These are phyloP conservation scores for Picea mariana DNA, from an alignment of 83 land plant genomes.

Conservation along the genomic window DNA sequence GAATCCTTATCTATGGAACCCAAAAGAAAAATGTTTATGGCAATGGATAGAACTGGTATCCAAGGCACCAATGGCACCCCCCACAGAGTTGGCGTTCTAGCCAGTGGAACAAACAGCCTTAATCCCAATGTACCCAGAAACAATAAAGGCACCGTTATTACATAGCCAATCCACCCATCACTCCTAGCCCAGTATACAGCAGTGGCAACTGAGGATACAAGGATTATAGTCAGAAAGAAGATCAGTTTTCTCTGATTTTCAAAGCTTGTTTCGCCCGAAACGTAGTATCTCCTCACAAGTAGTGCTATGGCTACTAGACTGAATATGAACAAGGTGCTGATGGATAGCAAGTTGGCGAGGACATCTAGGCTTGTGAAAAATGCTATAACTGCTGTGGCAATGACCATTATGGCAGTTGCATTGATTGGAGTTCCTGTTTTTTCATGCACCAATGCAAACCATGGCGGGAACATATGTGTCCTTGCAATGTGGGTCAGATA, in stretches of 20 bases:
- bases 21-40: constrained; percentile 81
- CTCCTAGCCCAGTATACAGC: constrained; percentile 65
- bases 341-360: constrained; percentile 69
- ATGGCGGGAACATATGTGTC: too few relatives aligned
- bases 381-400: constrained; percentile 70
- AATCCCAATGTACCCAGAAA: constrained; percentile 57
- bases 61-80: constrained; percentile 97
- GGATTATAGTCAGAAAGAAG: constrained; percentile 37
- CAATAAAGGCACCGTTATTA: constrained; percentile 71
- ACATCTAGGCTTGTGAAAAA: constrained; percentile 80
- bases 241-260: constrained; percentile 21
- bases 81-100: constrained; percentile 77
- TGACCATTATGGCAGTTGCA: constrained; percentile 67
- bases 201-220: constrained; percentile 63
- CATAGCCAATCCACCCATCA: constrained; percentile 71
- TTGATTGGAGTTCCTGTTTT: constrained; percentile 83
- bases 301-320: constrained; percentile 81
- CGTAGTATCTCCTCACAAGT: constrained; percentile 77
- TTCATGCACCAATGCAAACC: constrained; percentile 72
- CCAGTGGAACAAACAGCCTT: constrained; percentile 50
- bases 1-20: constrained; percentile 62
- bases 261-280: constrained; percentile 20
- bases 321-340: too few relatives aligned
- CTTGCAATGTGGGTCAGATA: constrained; percentile 90
- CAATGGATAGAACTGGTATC: constrained; percentile 83